Percentiles rank a stretch among this genome's conserved stretches.
phyloP scores from a whole-genome alignment of 352 stramenopile genomes.

The Globisporangium orthogonon region DNA sequence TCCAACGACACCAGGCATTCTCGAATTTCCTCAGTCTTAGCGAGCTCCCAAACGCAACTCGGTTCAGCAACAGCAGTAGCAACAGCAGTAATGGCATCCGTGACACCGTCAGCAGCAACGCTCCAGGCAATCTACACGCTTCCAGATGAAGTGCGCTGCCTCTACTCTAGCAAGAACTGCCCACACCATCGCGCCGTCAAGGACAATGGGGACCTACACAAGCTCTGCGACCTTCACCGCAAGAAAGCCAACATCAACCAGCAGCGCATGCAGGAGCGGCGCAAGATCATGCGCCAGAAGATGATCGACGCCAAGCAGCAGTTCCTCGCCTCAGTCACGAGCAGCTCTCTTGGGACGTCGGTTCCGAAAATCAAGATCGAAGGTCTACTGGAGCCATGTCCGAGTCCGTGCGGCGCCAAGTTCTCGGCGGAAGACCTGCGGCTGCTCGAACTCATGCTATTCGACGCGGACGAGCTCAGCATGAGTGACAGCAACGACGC shows the following conservation, averaged over 20 bases:
- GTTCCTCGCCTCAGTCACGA: neutral
- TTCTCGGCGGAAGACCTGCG: constrained; percentile 10
- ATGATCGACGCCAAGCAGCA: constrained; percentile 10
- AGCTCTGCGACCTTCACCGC: constrained; percentile 52
- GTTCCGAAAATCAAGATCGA: neutral
- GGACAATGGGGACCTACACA: constrained; percentile 41
- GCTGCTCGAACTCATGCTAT: constrained; percentile 12
- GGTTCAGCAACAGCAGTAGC: neutral
- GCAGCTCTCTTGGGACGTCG: too few species aligned
- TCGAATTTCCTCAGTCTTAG: neutral
- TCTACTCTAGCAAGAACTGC: constrained; percentile 56
- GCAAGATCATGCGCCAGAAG: constrained; percentile 12
- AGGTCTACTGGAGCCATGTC: neutral
- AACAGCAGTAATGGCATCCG: constrained; percentile 1
- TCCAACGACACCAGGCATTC: neutral
- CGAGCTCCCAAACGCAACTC: too few species aligned
- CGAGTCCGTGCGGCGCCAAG: constrained; percentile 5
- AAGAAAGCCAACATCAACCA: constrained; percentile 55
- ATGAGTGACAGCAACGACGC: neutral
- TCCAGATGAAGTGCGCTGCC: constrained; percentile 17
- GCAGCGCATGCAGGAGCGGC: constrained; percentile 32
- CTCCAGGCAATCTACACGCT: constrained; percentile 12
- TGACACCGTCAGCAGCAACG: constrained; percentile 7
- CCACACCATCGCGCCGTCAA: constrained; percentile 37
- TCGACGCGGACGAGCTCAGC: constrained; percentile 4